Percentiles rank a stretch among this genome's conserved stretches.
Conservation (phyloP, 139 green algal genomes). For the Micromonas commoda region DNA sequence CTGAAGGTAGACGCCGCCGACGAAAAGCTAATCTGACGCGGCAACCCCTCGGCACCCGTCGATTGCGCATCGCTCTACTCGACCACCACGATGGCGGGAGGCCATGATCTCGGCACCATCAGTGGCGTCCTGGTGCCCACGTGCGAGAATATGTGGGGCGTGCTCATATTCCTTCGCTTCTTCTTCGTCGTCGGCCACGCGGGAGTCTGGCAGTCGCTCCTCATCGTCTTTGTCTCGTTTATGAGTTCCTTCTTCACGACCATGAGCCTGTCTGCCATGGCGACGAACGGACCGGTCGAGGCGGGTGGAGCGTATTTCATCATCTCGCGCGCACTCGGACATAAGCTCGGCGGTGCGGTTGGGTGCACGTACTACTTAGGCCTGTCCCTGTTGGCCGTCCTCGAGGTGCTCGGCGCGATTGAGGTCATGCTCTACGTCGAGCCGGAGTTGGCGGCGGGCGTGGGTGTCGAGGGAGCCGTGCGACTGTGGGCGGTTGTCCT, state of each 20-base stretch:
- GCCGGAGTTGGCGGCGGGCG: neutral
- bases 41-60: too few species aligned
- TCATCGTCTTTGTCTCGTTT: conserved; percentile 23
- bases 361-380: conserved; percentile 32
- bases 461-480: neutral
- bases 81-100: too few species aligned
- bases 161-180: conserved; percentile 37
- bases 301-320: conserved; percentile 32
- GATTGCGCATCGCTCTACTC: too few species aligned
- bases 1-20: too few species aligned
- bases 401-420: conserved; percentile 28
- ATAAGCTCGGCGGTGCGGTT: conserved; percentile 22
- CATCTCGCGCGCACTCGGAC: conserved; percentile 28
- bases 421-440: conserved; percentile 22
- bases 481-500: conserved; percentile 9
- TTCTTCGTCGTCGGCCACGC: conserved; percentile 31
- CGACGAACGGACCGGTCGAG: conserved; percentile 30
- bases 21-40: too few species aligned
- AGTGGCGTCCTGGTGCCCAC: conserved; percentile 25
- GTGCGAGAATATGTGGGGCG: conserved; percentile 38
- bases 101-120: conserved; percentile 25
- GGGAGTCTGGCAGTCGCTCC: conserved; percentile 19
- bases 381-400: conserved; percentile 15
- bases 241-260: conserved; percentile 19
- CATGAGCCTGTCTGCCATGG: conserved; percentile 20